Conservation (phyloP, 2,329 filamentous ascomycete species). For the Epichloe glyceriae region DNA sequence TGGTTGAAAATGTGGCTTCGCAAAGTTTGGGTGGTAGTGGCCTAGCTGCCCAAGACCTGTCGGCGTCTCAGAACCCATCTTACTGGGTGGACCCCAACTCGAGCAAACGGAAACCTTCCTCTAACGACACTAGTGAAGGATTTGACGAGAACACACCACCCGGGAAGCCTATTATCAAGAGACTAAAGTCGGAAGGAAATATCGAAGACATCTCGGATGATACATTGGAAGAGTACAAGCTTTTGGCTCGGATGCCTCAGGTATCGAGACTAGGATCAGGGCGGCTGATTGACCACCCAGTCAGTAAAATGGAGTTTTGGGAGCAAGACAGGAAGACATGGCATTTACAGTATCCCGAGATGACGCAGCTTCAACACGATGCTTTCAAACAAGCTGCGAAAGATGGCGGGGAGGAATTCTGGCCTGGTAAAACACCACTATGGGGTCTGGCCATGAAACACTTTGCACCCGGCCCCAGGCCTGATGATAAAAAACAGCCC, state of each 20-base stretch:
- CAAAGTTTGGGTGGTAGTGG: constrained; percentile 42
- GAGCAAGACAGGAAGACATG: constrained; percentile 40
- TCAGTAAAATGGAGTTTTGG: constrained; percentile 47
- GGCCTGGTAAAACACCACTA: constrained; percentile 34
- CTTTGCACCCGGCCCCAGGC: constrained; percentile 33
- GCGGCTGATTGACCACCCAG: constrained; percentile 44
- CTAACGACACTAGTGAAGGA: constrained; percentile 38
- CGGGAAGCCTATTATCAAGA: constrained; percentile 39
- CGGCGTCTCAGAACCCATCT: constrained; percentile 13
- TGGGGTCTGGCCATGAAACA: constrained; percentile 47
- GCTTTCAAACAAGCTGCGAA: constrained; percentile 41
- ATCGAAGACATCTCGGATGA: constrained; percentile 22
- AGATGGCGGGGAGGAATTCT: constrained; percentile 38
- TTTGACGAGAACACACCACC: constrained; percentile 25
- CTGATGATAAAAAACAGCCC: constrained; percentile 4
- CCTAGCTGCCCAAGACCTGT: constrained; percentile 8
- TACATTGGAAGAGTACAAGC: constrained; percentile 28
- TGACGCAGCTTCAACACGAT: constrained; percentile 46
- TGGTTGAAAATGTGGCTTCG: constrained; percentile 38
- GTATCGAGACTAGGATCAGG: constrained; percentile 35
- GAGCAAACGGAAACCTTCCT: constrained; percentile 43
- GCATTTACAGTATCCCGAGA: constrained; percentile 50
- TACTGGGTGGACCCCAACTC: constrained; percentile 27
- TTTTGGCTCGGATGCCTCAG: constrained; percentile 37
- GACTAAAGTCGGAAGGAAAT: constrained; percentile 37